Conservation (phyloP, 345 rosid genomes). For the Populus euphratica region DNA sequence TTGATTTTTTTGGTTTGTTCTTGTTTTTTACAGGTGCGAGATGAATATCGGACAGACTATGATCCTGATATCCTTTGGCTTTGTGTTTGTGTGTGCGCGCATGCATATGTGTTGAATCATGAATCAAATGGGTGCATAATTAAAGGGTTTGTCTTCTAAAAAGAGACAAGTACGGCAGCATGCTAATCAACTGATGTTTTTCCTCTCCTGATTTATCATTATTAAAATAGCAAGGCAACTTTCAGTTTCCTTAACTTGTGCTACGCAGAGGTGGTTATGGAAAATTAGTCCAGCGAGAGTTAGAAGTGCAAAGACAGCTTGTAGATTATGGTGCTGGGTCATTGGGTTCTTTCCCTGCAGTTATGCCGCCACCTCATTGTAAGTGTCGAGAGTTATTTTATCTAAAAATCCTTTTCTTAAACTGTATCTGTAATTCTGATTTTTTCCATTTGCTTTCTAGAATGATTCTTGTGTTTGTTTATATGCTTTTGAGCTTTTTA, state of each 20-base stretch:
- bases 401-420: not conserved
- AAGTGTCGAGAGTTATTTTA: constrained; percentile 32
- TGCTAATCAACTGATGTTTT: not conserved
- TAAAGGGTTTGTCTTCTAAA: not conserved
- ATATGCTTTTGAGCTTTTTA: not conserved
- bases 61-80: constrained; percentile 98
- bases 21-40: constrained; percentile 67
- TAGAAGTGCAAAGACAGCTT: constrained; percentile 91
- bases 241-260: constrained; percentile 38
- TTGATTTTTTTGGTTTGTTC: constrained; percentile 1
- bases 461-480: not conserved
- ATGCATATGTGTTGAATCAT: not conserved
- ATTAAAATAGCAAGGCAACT: constrained; percentile 7
- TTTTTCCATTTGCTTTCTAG: constrained; percentile 5
- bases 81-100: not conserved
- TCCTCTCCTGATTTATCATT: not conserved
- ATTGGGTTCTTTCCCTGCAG: constrained; percentile 62
- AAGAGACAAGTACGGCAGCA: not conserved
- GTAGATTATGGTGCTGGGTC: constrained; percentile 96
- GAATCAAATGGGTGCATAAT: not conserved
- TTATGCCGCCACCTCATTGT: constrained; percentile 63
- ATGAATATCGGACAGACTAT: constrained; percentile 96
- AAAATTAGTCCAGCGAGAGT: constrained; percentile 80
- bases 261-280: constrained; percentile 99
- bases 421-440: not conserved